Base-by-base conservation (phyloP, 2,329 filamentous ascomycete species). In the Penicillium sp. region DNA sequence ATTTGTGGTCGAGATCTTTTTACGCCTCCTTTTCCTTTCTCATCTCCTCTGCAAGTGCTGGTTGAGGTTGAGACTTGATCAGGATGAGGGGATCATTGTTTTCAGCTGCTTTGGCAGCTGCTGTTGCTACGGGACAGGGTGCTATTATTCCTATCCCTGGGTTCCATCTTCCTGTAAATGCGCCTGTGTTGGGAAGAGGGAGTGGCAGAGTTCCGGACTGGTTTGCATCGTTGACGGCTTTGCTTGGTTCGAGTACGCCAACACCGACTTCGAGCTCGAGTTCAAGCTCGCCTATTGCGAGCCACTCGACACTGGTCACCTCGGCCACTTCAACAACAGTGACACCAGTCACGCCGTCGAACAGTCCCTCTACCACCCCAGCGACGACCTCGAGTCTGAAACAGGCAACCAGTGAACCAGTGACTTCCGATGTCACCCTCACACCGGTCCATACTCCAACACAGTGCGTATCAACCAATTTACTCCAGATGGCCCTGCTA, bases 61-160 rank as follows among this genome's bases (percentile, higher is more conserved):
- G 35, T 38, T 39, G 50, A 44, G 45, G 38, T 48, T 36, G 35
- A 28, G 46, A 46, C 32, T 26, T 24, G 34, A 39, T 42, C 42
- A 57, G 35, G 45, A 61, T 61, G 58, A 42, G 50, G 36, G 34
- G 49, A 5, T 37, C 47, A 23, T 22, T 52, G 14, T 52, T 40
- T 32, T 37, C 48, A n/a, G 26, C 41, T 47, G 44, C 49, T 18
- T 6, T 59, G 29, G 49, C 46, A 43, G 47, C 40, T 32, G 20
- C 49, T 26, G 14, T 48, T 6, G 35, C 43, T 20, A 42, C 48
- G 5, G 49, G 41, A 8, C 59, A 49, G 9, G 38, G 55, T 40
- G 49, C 55, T 29, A 40, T 51, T 35, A 20, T 51, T 27, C 57
- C 58, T 24, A 16, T 47, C 3, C 9, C 37, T 6, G 38, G 16